These are phyloP conservation scores for Fusarium begoniae DNA, from an alignment of 2,329 filamentous ascomycete species.

Conservation along the genomic window DNA sequence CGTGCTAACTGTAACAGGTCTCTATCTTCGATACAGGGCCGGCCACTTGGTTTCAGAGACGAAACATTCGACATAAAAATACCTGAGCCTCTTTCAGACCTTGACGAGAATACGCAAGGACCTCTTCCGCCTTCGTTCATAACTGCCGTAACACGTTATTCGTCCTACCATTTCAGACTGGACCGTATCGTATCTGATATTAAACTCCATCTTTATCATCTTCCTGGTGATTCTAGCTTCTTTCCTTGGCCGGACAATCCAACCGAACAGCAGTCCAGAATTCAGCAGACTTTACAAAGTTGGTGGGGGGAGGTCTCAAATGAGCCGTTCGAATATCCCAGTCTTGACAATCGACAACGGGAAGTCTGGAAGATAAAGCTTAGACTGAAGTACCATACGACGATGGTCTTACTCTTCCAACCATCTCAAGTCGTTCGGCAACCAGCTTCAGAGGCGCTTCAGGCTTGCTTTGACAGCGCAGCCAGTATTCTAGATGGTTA, in stretches of 20 bases:
- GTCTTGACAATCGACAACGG: background rate
- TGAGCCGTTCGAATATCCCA: background rate
- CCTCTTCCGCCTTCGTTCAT: rapidly evolving
- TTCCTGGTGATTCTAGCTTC: slow-evolving; percentile 30
- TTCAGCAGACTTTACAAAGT: rapidly evolving
- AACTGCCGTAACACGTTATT: background rate
- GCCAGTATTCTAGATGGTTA: background rate
- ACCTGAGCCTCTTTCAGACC: rapidly evolving
- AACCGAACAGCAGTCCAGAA: background rate
- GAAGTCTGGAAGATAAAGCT: background rate
- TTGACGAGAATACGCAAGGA: background rate
- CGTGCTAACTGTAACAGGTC: too few relatives aligned
- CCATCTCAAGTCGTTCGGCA: background rate
- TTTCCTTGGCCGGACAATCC: slow-evolving; percentile 21
- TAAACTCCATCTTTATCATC: background rate
- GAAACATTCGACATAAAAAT: background rate
- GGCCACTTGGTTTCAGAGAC: background rate
- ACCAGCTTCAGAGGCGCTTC: background rate
- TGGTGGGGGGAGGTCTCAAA: background rate
- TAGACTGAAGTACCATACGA: background rate
- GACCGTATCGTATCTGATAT: background rate
- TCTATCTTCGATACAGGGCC: background rate
- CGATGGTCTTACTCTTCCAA: background rate
- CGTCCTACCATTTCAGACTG: background rate
- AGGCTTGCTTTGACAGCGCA: background rate